phyloP scores from a whole-genome alignment of 306 rosid species.

The Styphnolobium japonicum region DNA sequence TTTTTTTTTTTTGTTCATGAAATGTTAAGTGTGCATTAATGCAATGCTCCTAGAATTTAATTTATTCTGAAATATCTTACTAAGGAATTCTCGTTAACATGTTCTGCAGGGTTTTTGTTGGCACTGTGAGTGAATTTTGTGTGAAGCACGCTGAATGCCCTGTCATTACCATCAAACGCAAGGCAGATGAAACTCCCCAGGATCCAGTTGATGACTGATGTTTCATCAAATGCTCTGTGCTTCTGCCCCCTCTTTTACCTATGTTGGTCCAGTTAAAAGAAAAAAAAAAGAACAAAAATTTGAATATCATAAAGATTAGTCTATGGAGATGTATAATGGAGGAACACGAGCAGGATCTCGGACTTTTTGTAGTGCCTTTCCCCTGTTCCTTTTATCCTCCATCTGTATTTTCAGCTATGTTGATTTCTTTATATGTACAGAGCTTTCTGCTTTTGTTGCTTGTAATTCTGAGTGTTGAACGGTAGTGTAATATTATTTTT shows the following conservation, averaged over 20 bases:
- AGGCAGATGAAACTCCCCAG: constrained; percentile 69
- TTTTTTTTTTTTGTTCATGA: not conserved
- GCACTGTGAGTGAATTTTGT: constrained; percentile 94
- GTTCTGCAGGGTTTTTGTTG: constrained; percentile 82
- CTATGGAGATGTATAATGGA: constrained; percentile 6
- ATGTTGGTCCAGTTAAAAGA: not conserved
- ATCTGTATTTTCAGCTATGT: constrained; percentile 15
- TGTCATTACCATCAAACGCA: constrained; percentile 88
- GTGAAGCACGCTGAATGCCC: constrained; percentile 98
- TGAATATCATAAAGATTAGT: constrained; percentile 3
- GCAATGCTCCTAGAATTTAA: not conserved
- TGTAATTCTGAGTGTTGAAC: not conserved
- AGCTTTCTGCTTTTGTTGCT: not conserved
- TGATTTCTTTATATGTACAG: constrained; percentile 26
- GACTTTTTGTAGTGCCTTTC: not conserved
- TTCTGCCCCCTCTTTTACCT: not conserved
- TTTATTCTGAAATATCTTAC: not conserved
- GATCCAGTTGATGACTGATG: constrained; percentile 94
- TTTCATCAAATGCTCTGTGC: not conserved
- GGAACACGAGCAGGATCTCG: not conserved
- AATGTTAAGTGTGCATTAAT: not conserved
- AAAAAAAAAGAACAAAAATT: not conserved
- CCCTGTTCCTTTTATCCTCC: not conserved
- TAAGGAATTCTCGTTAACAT: not conserved
- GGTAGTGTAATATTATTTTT: not conserved